Conservation (phyloP, 1,284 basidiomycete genomes). For the Coniophora puteana region DNA sequence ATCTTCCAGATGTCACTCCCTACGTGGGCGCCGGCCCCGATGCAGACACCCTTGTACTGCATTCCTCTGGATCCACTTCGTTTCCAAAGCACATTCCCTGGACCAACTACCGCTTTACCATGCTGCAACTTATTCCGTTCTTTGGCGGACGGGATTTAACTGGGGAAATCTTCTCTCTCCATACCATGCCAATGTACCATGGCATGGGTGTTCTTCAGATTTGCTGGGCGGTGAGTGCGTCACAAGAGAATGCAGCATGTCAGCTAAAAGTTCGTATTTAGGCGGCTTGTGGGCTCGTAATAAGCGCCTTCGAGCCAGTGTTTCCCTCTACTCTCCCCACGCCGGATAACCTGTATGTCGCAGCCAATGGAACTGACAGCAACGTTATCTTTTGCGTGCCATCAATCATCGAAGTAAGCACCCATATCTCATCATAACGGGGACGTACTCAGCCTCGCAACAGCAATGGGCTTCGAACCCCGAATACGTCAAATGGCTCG, state of each 20-base stretch:
- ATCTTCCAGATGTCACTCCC: not conserved
- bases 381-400: too few relatives aligned
- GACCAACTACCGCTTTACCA: slow-evolving; percentile 12
- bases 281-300: not conserved
- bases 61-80: slow-evolving; percentile 15
- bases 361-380: too few relatives aligned
- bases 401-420: too few relatives aligned
- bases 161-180: not conserved
- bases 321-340: not conserved
- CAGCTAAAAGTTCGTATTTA: not conserved
- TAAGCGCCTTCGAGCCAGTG: not conserved
- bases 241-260: slow-evolving; percentile 7
- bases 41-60: not conserved
- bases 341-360: not conserved
- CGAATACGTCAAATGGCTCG: too few relatives aligned
- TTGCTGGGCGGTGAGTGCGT: slow-evolving; percentile 16
- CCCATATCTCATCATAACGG: too few relatives aligned
- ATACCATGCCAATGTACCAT: slow-evolving; percentile 10
- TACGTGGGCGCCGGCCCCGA: not conserved
- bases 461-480: too few relatives aligned
- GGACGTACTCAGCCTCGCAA: too few relatives aligned
- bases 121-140: slow-evolving; percentile 2
- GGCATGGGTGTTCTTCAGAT: slow-evolving; percentile 18
- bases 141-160: slow-evolving; percentile 2
- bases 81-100: slow-evolving; percentile 20